Conservation (phyloP, 306 rosid species). For the Heteromeles arbutifolia region DNA sequence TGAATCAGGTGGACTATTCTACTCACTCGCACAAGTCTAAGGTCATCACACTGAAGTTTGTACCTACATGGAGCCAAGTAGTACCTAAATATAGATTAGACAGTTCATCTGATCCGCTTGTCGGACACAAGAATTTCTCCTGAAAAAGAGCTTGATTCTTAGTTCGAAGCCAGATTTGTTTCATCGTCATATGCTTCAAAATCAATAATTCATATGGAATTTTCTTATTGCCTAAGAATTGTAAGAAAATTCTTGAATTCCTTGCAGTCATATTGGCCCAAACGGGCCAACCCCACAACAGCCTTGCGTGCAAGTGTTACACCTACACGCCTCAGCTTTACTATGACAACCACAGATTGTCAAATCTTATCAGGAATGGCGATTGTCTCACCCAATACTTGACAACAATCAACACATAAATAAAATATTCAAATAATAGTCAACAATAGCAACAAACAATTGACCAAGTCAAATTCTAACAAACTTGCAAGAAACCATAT, state of each 20-base stretch:
- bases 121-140: not conserved
- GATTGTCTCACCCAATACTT: too few species aligned
- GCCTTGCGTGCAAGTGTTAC: too few species aligned
- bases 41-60: rapidly evolving
- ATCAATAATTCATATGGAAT: not conserved
- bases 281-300: too few species aligned
- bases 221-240: not conserved
- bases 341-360: too few species aligned
- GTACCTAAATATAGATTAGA: too few species aligned
- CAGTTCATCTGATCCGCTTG: not conserved
- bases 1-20: not conserved
- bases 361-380: not conserved
- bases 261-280: not conserved
- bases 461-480: not conserved
- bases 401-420: not conserved
- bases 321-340: too few species aligned
- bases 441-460: not conserved
- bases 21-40: too few species aligned
- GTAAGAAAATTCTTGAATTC: not conserved
- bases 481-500: not conserved
- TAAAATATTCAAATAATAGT: not conserved
- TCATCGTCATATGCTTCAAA: not conserved
- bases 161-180: not conserved
- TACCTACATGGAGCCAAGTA: rapidly evolving
- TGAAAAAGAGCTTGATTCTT: not conserved